Evolutionary conservation across 106 monocot genomes (phyloP).

Genomic region (Dendrobium officinale): DNA sequence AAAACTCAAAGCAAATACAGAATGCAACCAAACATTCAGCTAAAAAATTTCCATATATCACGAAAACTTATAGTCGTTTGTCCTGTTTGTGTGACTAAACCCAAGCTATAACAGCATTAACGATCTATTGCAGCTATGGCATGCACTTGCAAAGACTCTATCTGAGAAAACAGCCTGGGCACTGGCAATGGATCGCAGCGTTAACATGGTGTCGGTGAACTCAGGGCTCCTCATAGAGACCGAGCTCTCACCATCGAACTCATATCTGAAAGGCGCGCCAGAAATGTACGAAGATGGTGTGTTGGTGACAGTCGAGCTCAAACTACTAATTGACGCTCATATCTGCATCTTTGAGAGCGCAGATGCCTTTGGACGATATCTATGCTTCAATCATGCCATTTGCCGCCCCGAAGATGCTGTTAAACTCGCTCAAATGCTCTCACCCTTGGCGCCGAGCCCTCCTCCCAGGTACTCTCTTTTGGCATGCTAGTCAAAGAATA

Average conservation of each 20-base stretch:
- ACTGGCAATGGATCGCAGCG: slow-evolving; percentile 81
- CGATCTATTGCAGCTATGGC: slow-evolving; percentile 62
- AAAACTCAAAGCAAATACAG: too few relatives aligned
- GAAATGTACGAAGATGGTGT: slow-evolving; percentile 92
- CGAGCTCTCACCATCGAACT: slow-evolving; percentile 25
- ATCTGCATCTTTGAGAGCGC: slow-evolving; percentile 53
- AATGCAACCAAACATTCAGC: too few relatives aligned
- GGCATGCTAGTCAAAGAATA: not conserved
- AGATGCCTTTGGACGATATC: slow-evolving; percentile 66
- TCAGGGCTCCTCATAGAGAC: slow-evolving; percentile 47
- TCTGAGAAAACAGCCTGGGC: slow-evolving; percentile 93
- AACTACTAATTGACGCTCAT: slow-evolving; percentile 65
- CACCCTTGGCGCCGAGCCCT: slow-evolving; percentile 27
- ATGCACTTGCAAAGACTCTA: slow-evolving; percentile 73
- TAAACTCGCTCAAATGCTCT: slow-evolving; percentile 52
- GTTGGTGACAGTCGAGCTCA: slow-evolving; percentile 61
- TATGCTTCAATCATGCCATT: slow-evolving; percentile 69
- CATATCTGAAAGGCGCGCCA: slow-evolving; percentile 70
- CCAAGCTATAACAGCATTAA: not conserved
- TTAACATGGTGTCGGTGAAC: slow-evolving; percentile 81
- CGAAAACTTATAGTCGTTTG: too few relatives aligned
- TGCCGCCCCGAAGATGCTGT: slow-evolving; percentile 66
- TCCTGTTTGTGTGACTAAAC: too few relatives aligned
- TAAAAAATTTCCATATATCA: too few relatives aligned
- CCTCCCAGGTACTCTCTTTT: slow-evolving; percentile 27